Conservation (phyloP, 2,329 filamentous ascomycete genomes). For the Epichloe gansuensis region DNA sequence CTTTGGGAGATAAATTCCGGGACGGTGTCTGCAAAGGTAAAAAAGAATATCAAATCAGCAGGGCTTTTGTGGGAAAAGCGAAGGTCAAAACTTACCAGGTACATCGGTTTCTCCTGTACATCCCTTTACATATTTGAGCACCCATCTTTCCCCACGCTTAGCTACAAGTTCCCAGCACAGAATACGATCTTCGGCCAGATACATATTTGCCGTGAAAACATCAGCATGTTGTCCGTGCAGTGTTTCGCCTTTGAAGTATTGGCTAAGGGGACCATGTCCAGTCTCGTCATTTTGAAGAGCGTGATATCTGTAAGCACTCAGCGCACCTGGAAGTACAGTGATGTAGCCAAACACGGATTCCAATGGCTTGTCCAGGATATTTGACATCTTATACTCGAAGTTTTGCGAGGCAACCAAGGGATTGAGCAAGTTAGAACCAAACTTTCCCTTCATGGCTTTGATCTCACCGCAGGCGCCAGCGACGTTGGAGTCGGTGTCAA, state of each 20-base stretch:
- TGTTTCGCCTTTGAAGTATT: slow-evolving; percentile 99
- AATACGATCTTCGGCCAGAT: slow-evolving; percentile 79
- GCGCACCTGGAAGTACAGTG: slow-evolving; percentile 84
- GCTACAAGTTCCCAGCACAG: slow-evolving; percentile 92
- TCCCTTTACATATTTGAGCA: slow-evolving; percentile 93
- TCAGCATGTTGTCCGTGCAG: slow-evolving; percentile 92
- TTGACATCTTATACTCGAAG: slow-evolving; percentile 99
- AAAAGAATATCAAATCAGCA: background rate
- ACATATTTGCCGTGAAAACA: slow-evolving; percentile 97
- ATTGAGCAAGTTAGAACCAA: slow-evolving; percentile 73
- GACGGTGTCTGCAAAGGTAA: slow-evolving; percentile 52
- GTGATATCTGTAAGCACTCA: slow-evolving; percentile 92
- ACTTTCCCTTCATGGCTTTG: slow-evolving; percentile 87
- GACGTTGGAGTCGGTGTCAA: slow-evolving; percentile 94
- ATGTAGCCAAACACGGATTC: slow-evolving; percentile 98
- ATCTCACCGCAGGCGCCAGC: slow-evolving; percentile 96
- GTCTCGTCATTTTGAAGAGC: slow-evolving; percentile 94
- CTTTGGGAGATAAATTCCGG: slow-evolving; percentile 96
- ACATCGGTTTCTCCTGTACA: slow-evolving; percentile 97
- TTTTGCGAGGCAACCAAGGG: slow-evolving; percentile 94
- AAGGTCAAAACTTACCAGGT: slow-evolving; percentile 53
- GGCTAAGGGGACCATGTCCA: slow-evolving; percentile 85
- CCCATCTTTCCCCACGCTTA: slow-evolving; percentile 89
- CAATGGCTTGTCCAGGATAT: slow-evolving; percentile 93
- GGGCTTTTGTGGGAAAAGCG: background rate